Evolutionary conservation across 108 stramenopile genomes (phyloP).

Genomic region (Chaetoceros muelleri): DNA sequence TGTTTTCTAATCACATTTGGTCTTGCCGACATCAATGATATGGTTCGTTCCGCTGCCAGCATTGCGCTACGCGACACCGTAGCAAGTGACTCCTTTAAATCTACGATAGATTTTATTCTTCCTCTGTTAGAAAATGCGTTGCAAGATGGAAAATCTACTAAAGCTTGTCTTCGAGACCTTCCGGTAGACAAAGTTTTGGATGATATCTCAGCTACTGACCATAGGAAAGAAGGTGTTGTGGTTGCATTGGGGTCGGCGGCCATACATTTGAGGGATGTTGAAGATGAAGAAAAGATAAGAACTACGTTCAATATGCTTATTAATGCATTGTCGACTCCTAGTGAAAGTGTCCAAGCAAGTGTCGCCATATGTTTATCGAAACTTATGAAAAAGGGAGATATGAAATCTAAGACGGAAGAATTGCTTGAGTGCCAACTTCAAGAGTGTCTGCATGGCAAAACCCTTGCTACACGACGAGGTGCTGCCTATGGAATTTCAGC

Average conservation of each 20-base stretch:
- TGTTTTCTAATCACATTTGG: conserved; percentile 76
- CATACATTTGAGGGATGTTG: conserved; percentile 66
- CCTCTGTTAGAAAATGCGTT: conserved; percentile 70
- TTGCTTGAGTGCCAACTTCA: conserved; percentile 47
- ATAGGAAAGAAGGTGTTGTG: conserved; percentile 82
- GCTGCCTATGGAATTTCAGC: conserved; percentile 96
- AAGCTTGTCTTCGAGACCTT: conserved; percentile 29
- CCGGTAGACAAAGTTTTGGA: conserved; percentile 42
- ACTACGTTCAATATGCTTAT: conserved; percentile 76
- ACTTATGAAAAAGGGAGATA: conserved; percentile 82
- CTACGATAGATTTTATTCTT: conserved; percentile 66
- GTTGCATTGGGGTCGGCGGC: conserved; percentile 81
- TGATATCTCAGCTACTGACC: conserved; percentile 48
- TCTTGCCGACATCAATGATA: conserved; percentile 66
- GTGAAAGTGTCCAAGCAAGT: conserved; percentile 78
- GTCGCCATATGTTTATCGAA: conserved; percentile 69
- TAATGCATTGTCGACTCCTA: conserved; percentile 61
- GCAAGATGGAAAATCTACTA: conserved; percentile 52
- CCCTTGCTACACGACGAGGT: conserved; percentile 65
- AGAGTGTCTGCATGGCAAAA: conserved; percentile 57
- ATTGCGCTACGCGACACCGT: conserved; percentile 67
- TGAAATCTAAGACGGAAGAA: conserved; percentile 53
- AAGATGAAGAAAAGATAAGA: conserved; percentile 66
- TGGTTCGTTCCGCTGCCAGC: conserved; percentile 47
- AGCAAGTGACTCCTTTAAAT: conserved; percentile 55